These are phyloP conservation scores for Thelonectria discophora DNA, from an alignment of 2,329 filamentous ascomycete species.

Conservation along the genomic window DNA sequence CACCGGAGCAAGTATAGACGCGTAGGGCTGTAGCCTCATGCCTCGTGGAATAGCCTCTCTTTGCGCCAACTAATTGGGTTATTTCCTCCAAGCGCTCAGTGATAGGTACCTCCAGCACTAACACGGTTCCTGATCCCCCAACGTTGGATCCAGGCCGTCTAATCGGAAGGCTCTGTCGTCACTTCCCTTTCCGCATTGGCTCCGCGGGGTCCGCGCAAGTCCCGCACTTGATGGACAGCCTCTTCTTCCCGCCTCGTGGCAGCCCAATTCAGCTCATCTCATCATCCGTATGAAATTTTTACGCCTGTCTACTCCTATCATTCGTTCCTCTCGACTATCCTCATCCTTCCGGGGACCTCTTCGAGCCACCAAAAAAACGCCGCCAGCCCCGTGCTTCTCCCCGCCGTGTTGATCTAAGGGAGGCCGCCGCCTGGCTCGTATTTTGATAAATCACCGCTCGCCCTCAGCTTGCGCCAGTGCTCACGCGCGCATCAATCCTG, in stretches of 20 bases:
- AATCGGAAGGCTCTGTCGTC: constrained; percentile 13
- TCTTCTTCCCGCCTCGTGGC: constrained; percentile 15
- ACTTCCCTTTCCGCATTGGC: constrained; percentile 24
- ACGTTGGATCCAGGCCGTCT: constrained; percentile 13
- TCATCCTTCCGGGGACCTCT: background rate
- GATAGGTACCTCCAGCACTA: constrained; percentile 26
- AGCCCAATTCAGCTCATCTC: constrained; percentile 22
- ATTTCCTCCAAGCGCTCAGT: background rate
- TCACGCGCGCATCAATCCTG: constrained; percentile 31
- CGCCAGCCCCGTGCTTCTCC: background rate
- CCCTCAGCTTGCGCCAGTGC: constrained; percentile 29
- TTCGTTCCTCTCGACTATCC: background rate
- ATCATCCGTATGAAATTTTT: constrained; percentile 14
- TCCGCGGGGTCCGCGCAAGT: constrained; percentile 33
- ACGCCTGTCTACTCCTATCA: background rate
- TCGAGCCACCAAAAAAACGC: constrained; percentile 4
- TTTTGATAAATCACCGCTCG: constrained; percentile 34
- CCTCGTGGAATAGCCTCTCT: background rate
- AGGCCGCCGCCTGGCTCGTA: constrained; percentile 31
- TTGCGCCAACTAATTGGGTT: background rate
- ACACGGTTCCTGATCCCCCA: constrained; percentile 17
- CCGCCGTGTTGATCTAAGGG: constrained; percentile 29
- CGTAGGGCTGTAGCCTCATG: background rate
- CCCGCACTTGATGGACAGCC: constrained; percentile 33
- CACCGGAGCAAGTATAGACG: background rate